A percentile compares a stretch with the other conserved stretches of the same genome.
Evolutionary conservation across 345 rosid species (phyloP).

Genomic region (Zanthoxylum bungeanum): DNA sequence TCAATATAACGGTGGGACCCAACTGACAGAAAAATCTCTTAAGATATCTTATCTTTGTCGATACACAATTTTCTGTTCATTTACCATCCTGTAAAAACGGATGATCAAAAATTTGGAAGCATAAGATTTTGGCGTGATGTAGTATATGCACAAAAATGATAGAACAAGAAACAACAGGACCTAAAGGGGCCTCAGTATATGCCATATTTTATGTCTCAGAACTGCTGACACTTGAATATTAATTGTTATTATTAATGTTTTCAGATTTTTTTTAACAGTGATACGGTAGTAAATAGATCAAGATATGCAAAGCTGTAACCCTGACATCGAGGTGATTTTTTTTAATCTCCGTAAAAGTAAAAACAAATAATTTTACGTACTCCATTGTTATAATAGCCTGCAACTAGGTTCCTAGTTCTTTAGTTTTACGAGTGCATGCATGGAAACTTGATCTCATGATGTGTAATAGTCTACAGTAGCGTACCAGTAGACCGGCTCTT

Average conservation of each 20-base stretch:
- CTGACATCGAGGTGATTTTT: not conserved
- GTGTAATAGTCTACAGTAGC: no score
- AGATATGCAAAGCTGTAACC: constrained; percentile 8
- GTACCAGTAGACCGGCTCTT: not conserved
- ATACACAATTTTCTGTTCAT: not conserved
- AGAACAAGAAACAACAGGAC: not conserved
- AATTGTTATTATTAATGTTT: not conserved
- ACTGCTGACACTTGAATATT: constrained; percentile 17
- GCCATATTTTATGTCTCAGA: constrained; percentile 11
- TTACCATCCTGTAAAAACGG: not conserved
- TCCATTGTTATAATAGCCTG: constrained; percentile 4
- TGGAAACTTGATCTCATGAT: constrained; percentile 15
- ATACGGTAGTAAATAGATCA: constrained; percentile 2
- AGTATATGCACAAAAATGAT: not conserved
- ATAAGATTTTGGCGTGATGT: not conserved
- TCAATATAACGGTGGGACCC: not conserved
- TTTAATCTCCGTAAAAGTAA: not conserved
- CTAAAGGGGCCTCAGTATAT: not conserved
- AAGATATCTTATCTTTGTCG: not conserved
- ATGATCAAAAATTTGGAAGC: not conserved
- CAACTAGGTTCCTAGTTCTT: constrained; percentile 18
- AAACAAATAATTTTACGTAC: not conserved
- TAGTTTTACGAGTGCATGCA: constrained; percentile 2
- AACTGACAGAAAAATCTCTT: not conserved
- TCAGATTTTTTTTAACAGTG: constrained; percentile 6